Base-by-base conservation (phyloP, 176 grass and related monocot genomes). In the Triticum monococcum region DNA sequence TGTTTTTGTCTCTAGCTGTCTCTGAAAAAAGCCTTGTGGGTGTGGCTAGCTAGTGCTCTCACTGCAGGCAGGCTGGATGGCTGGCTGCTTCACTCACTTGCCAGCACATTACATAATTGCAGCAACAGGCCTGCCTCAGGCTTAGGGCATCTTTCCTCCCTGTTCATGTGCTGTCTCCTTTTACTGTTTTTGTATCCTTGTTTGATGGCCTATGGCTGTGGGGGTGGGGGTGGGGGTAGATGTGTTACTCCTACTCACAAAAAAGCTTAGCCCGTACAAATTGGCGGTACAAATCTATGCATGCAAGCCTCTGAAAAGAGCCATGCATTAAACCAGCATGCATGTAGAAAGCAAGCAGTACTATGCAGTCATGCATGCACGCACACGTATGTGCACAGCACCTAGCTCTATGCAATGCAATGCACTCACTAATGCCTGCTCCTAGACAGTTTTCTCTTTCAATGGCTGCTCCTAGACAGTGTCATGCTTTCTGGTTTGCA, bases 1-100 rank as follows among this genome's bases (percentile, higher is more conserved):
- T 79, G 38, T 63, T 63, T 83, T 91, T 96, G 89, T 95, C 94
- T 91, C 84, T 89, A 76, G 94, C 94, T 91, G 86, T 92, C 90
- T 88, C 83, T 87, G 81, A 84, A 84, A 77, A 86, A 89, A 65
- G 20, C 20, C 25, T 77, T 65, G 23, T 78, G n/a, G 81, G 72
- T 76, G 75, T 12, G 68, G 64, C 65, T 73, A 63, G 64, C 59
- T 73, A 81, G 79, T 85, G 89, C 89, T 88, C 89, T 81, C 82
- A 72, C 82, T 91, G 81, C 80, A 33, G 37, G 45, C 30, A 23
- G 57, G 82, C 82, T 73, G 30, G 43, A 46, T 46, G 10, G 41
- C 50, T 81, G 38, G 41, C 50, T 81, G 83, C 86, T 75, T 85
- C 89, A 82, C 56, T 85, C 89, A 72, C 56, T 90, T 41, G 79